phyloP scores from a whole-genome alignment of 2,329 filamentous ascomycete species.

The Ceratocystis ficicola region DNA sequence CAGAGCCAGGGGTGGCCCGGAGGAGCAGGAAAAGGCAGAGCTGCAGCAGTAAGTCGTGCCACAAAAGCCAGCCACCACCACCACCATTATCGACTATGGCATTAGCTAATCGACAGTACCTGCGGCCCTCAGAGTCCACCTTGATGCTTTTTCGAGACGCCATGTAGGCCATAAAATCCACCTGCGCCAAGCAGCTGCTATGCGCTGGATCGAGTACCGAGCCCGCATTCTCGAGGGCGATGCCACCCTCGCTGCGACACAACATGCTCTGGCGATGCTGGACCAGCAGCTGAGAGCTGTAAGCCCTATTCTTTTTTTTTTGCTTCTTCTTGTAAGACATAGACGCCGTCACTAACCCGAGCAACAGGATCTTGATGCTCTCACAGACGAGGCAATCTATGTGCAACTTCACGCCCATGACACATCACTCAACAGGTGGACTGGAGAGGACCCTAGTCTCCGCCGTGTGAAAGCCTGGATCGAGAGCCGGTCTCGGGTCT shows the following conservation, averaged over 20 bases:
- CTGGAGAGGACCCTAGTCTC: constrained; percentile 48
- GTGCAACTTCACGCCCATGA: constrained; percentile 43
- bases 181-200: constrained; percentile 46
- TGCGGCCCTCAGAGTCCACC: constrained; percentile 36
- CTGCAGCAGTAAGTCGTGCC: constrained; percentile 13
- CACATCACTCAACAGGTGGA: constrained; percentile 47
- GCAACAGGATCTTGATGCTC: constrained; percentile 44
- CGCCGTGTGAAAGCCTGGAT: constrained; percentile 48
- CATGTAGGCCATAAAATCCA: constrained; percentile 56
- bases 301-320: constrained; percentile 26
- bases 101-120: not conserved
- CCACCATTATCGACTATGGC: not conserved
- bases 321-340: not conserved
- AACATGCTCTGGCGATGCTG: constrained; percentile 40
- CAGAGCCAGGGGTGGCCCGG: constrained; percentile 28
- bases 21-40: constrained; percentile 19
- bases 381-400: constrained; percentile 50
- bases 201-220: constrained; percentile 46
- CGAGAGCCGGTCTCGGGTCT: constrained; percentile 31
- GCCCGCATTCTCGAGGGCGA: constrained; percentile 42
- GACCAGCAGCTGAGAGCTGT: constrained; percentile 47
- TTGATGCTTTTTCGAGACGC: constrained; percentile 49
- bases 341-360: not conserved
- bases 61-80: not conserved
- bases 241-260: constrained; percentile 37